A percentile compares a stretch with the other conserved stretches of the same genome.
phyloP scores from a whole-genome alignment of 371 early-diverging fungal species.

The Chytridium lagenaria region DNA sequence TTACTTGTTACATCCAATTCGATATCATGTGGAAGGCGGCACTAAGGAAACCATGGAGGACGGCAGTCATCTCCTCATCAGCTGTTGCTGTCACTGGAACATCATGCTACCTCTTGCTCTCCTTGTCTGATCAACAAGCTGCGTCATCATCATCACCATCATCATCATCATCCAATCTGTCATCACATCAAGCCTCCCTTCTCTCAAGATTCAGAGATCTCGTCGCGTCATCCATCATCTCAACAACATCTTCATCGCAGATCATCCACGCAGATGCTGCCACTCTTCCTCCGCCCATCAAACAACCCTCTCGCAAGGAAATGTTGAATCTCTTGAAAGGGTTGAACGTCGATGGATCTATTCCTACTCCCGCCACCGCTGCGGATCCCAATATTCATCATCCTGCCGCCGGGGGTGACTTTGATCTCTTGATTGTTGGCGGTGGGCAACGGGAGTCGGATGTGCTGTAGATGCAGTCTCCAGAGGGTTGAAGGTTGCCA shows the following conservation, averaged over 20 bases:
- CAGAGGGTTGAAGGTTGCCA: conserved; percentile 94
- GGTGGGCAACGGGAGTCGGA: conserved; percentile 99
- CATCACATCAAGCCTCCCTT: background rate
- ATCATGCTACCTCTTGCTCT: background rate
- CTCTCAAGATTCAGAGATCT: background rate
- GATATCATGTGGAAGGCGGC: background rate
- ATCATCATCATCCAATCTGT: background rate
- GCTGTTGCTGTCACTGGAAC: background rate
- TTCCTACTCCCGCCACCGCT: background rate
- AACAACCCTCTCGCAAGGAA: conserved; percentile 46
- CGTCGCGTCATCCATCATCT: conserved; percentile 26
- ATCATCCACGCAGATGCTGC: background rate
- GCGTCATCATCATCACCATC: background rate
- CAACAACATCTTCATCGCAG: conserved; percentile 20
- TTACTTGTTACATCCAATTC: too few relatives aligned
- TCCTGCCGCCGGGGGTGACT: conserved; percentile 44
- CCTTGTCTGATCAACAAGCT: background rate
- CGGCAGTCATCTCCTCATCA: background rate
- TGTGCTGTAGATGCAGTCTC: conserved; percentile 97
- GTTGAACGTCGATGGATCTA: conserved; percentile 19
- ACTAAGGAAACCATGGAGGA: background rate
- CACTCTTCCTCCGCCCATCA: conserved; percentile 28
- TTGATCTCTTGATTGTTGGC: conserved; percentile 96
- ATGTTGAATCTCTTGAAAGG: conserved; percentile 50
- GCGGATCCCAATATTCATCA: background rate